phyloP scores from a whole-genome alignment of 139 green algal species.

The Marvania coccoides region DNA sequence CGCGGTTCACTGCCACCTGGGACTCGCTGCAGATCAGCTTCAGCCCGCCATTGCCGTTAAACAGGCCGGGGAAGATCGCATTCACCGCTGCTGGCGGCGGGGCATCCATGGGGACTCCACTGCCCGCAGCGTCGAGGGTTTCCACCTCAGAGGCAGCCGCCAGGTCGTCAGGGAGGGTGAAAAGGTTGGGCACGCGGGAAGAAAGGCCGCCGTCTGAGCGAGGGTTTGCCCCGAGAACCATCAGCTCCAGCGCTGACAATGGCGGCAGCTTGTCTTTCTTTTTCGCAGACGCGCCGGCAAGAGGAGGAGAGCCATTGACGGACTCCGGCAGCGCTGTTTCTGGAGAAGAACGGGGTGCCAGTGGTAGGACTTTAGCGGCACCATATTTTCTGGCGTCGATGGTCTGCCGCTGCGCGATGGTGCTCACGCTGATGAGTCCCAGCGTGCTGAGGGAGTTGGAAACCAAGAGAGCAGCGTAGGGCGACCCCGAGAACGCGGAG shows the following conservation, averaged over 20 bases:
- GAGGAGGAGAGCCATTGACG: too few species aligned
- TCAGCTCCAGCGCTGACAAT: conserved; percentile 1
- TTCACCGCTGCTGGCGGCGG: not conserved
- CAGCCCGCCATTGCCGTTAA: conserved; percentile 7
- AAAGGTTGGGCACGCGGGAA: not conserved
- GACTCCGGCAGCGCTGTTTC: too few species aligned
- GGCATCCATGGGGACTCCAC: not conserved
- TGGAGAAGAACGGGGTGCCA: too few species aligned
- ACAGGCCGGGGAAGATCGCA: conserved; percentile 4
- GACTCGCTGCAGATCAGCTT: not conserved
- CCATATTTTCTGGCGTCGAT: not conserved
- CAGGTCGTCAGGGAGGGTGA: not conserved
- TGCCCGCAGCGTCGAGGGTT: not conserved
- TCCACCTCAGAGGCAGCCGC: not conserved
- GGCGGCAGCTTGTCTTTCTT: too few species aligned
- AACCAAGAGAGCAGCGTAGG: not conserved
- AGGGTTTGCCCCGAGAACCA: not conserved
- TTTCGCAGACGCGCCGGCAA: too few species aligned
- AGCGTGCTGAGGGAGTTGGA: not conserved
- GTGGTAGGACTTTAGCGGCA: not conserved
- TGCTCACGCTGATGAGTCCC: not conserved
- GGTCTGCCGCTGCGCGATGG: not conserved
- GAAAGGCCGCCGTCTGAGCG: not conserved
- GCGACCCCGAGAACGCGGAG: not conserved
- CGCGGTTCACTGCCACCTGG: not conserved